phyloP scores from a whole-genome alignment of 768 basidiomycete species.

The Boletus insuetus region DNA sequence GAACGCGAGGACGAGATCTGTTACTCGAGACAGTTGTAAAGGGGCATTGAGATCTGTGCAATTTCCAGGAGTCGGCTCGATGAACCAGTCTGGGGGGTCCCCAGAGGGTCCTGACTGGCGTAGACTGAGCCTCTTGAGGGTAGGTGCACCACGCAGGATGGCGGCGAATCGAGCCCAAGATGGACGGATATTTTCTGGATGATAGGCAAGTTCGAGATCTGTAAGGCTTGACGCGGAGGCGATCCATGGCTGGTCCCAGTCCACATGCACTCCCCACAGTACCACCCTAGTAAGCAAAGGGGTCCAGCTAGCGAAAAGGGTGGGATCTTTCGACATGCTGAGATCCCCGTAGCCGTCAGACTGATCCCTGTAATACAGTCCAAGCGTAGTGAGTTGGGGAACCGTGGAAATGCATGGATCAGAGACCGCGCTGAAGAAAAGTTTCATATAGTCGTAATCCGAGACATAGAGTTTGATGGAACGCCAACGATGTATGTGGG shows the following conservation, averaged over 20 bases:
- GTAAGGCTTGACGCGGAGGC: slow-evolving; percentile 32
- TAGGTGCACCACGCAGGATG: slow-evolving; percentile 52
- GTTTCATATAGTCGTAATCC: slow-evolving; percentile 41
- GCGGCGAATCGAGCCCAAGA: slow-evolving; percentile 49
- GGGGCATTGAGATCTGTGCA: slow-evolving; percentile 22
- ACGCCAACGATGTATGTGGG: slow-evolving; percentile 53
- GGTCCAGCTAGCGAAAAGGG: slow-evolving; percentile 51
- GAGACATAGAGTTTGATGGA: slow-evolving; percentile 36
- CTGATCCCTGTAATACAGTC: slow-evolving; percentile 35
- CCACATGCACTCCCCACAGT: slow-evolving; percentile 70
- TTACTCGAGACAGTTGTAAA: slow-evolving; percentile 30
- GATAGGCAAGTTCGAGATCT: slow-evolving; percentile 61
- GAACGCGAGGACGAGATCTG: slow-evolving; percentile 47
- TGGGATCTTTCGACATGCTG: slow-evolving; percentile 31
- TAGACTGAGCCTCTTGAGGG: slow-evolving; percentile 52
- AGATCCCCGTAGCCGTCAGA: slow-evolving; percentile 40
- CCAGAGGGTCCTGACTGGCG: slow-evolving; percentile 56
- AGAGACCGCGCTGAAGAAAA: slow-evolving; percentile 42
- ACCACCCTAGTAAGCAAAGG: slow-evolving; percentile 49
- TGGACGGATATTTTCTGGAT: slow-evolving; percentile 61
- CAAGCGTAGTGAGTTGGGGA: slow-evolving; percentile 50
- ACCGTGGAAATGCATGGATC: slow-evolving; percentile 40
- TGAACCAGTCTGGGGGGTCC: slow-evolving; percentile 36
- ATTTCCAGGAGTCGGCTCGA: slow-evolving; percentile 6
- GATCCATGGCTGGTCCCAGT: slow-evolving; percentile 51